These are phyloP conservation scores for Collybiopsis luxurians DNA, from an alignment of 768 basidiomycete species.

Conservation along the genomic window DNA sequence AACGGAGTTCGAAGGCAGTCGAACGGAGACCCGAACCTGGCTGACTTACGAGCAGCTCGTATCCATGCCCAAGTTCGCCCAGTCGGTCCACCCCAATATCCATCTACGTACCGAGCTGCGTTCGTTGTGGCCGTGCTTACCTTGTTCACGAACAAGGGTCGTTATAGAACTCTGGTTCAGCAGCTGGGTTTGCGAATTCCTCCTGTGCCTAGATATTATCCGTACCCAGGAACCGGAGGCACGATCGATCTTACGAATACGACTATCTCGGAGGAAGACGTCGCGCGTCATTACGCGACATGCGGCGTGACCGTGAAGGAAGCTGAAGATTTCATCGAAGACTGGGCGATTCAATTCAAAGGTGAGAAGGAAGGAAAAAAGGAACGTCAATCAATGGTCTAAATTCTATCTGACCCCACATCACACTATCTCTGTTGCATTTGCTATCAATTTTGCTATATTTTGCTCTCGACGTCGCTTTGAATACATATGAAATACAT, in stretches of 20 bases:
- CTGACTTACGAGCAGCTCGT: neutral
- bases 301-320: conserved; percentile 3
- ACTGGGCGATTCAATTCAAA: neutral
- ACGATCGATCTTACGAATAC: neutral
- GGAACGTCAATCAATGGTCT: too few species aligned
- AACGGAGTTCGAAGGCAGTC: neutral
- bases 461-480: too few species aligned
- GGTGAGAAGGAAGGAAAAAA: neutral
- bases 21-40: neutral
- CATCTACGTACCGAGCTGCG: neutral
- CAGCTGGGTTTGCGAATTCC: neutral
- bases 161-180: neutral
- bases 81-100: neutral
- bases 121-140: neutral
- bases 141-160: neutral
- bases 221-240: neutral
- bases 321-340: neutral
- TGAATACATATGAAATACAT: too few species aligned
- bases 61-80: neutral
- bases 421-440: too few species aligned
- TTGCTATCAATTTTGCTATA: too few species aligned
- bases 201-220: neutral
- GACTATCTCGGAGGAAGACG: neutral
- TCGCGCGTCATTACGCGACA: conserved; percentile 5
- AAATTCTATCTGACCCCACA: too few species aligned